A percentile compares a stretch with the other conserved stretches of the same genome.
These are phyloP conservation scores for Aspergillus candidus DNA, from an alignment of 2,329 filamentous ascomycete species.

Conservation along the genomic window DNA sequence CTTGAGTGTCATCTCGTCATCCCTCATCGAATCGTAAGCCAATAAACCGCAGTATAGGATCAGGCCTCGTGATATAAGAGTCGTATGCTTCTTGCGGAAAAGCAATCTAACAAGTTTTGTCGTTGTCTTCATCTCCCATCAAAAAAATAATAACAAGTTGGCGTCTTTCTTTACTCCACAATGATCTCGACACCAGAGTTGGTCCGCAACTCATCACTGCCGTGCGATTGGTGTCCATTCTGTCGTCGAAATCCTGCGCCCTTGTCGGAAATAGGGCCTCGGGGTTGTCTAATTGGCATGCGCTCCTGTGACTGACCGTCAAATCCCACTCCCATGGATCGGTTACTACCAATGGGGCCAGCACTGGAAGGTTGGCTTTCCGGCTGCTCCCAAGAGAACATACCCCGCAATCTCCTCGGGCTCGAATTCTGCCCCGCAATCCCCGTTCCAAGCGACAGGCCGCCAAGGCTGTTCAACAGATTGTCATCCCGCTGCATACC, in stretches of 20 bases:
- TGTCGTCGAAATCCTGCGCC: slow-evolving; percentile 54
- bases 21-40: slow-evolving; percentile 45
- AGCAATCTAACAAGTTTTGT: slow-evolving; percentile 34
- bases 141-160: slow-evolving; percentile 6
- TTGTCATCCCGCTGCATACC: slow-evolving; percentile 51
- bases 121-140: slow-evolving; percentile 26
- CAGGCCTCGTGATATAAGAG: slow-evolving; percentile 36
- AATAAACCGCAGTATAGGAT: slow-evolving; percentile 33
- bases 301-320: slow-evolving; percentile 51
- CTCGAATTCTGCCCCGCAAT: slow-evolving; percentile 44
- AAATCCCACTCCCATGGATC: slow-evolving; percentile 54
- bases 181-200: slow-evolving; percentile 58
- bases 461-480: slow-evolving; percentile 56
- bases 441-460: slow-evolving; percentile 52
- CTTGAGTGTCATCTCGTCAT: slow-evolving; percentile 42
- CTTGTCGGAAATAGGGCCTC: slow-evolving; percentile 56
- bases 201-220: slow-evolving; percentile 58
- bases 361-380: slow-evolving; percentile 43
- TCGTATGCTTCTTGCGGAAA: slow-evolving; percentile 38
- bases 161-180: slow-evolving; percentile 45
- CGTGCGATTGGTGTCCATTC: slow-evolving; percentile 57
- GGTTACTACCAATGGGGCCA: slow-evolving; percentile 59
- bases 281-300: slow-evolving; percentile 55
- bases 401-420: slow-evolving; percentile 54
- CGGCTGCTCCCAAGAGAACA: slow-evolving; percentile 56